Percentiles rank a stretch among this genome's conserved stretches.
phyloP scores from a whole-genome alignment of 257 asterid genomes.

The Lycium ferocissimum region DNA sequence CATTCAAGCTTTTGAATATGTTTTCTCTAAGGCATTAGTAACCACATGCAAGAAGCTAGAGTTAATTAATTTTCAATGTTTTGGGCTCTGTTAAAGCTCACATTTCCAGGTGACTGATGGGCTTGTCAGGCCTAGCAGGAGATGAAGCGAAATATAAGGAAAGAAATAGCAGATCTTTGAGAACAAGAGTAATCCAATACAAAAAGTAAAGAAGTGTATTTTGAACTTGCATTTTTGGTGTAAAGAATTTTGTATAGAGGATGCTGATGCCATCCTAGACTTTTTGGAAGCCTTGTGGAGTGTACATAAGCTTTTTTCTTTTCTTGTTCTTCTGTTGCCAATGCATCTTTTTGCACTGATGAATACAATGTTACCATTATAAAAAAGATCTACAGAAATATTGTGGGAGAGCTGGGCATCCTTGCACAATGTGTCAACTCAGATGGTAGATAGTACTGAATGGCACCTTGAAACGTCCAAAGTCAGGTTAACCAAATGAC shows the following conservation, averaged over 20 bases:
- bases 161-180: too few species aligned
- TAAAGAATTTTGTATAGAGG: too few species aligned
- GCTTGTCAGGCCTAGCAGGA: background rate
- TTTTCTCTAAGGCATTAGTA: background rate
- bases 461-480: background rate
- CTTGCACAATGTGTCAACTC: constrained; percentile 13
- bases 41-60: constrained; percentile 12
- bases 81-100: background rate
- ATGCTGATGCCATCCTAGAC: too few species aligned
- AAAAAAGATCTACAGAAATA: background rate
- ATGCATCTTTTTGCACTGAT: too few species aligned
- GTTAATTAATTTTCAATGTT: constrained; percentile 11
- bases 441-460: constrained; percentile 3
- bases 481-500: background rate
- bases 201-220: too few species aligned
- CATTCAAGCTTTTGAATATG: background rate
- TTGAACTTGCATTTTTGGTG: too few species aligned
- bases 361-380: too few species aligned
- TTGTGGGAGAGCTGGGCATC: background rate
- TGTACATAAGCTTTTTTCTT: too few species aligned
- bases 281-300: too few species aligned
- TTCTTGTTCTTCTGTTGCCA: too few species aligned
- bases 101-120: constrained; percentile 7
- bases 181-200: too few species aligned
- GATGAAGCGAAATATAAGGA: background rate